Percentiles rank a stretch among this genome's conserved stretches.
phyloP scores from a whole-genome alignment of 805 yeast genomes.

The Blastobotrys attinorum region DNA sequence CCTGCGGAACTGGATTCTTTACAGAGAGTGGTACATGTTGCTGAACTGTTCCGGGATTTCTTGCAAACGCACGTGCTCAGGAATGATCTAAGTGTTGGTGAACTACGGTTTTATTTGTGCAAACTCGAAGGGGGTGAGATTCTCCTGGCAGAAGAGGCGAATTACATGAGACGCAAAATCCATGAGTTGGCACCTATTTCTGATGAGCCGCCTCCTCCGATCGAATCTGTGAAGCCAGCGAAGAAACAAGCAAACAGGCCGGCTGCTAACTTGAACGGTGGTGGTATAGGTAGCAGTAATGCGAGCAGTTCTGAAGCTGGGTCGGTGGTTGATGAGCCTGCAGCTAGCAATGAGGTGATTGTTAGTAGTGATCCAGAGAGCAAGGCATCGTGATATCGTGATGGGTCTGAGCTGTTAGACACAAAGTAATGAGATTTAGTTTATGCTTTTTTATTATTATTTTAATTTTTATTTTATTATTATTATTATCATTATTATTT shows the following conservation, averaged over 20 bases:
- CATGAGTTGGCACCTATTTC: slow-evolving; percentile 25
- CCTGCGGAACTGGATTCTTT: slow-evolving; percentile 31
- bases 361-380: too few relatives aligned
- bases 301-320: too few relatives aligned
- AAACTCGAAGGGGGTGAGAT: slow-evolving; percentile 42
- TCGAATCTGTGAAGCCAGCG: not conserved
- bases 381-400: too few relatives aligned
- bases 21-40: slow-evolving; percentile 15
- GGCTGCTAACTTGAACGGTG: not conserved
- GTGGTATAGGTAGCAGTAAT: too few relatives aligned
- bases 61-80: slow-evolving; percentile 44
- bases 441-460: too few relatives aligned
- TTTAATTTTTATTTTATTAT: too few relatives aligned
- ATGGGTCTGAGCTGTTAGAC: too few relatives aligned
- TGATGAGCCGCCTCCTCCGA: slow-evolving; percentile 19
- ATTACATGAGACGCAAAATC: slow-evolving; percentile 22
- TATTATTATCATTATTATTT: too few relatives aligned
- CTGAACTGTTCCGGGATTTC: slow-evolving; percentile 37
- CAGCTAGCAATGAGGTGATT: too few relatives aligned
- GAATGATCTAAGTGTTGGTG: slow-evolving; percentile 32
- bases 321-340: too few relatives aligned
- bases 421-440: too few relatives aligned
- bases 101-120: slow-evolving; percentile 37
- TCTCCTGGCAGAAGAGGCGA: slow-evolving; percentile 29
- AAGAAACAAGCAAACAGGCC: not conserved